These are phyloP conservation scores for Pichia pseudocactophila DNA, from an alignment of 805 yeast genomes.

Conservation along the genomic window DNA sequence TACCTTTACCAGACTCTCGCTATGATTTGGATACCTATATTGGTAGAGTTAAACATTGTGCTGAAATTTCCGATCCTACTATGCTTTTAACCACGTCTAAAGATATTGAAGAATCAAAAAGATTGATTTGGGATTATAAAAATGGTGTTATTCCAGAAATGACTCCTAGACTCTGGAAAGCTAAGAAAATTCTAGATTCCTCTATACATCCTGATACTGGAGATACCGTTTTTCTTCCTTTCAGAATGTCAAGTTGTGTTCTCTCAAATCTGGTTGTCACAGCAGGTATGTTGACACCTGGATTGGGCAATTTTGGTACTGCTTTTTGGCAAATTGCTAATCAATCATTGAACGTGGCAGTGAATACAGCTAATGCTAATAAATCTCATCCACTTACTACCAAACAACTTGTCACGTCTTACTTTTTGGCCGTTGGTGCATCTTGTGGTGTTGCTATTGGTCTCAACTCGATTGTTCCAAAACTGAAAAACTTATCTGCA, in stretches of 20 bases:
- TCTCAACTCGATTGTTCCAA: conserved; percentile 83
- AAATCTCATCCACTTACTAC: conserved; percentile 87
- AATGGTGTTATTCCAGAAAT: conserved; percentile 56
- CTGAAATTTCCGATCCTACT: conserved; percentile 85
- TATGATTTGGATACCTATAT: conserved; percentile 76
- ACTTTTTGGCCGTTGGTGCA: conserved; percentile 83
- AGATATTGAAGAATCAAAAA: conserved; percentile 57
- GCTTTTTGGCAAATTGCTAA: conserved; percentile 97
- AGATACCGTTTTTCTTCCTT: conserved; percentile 84
- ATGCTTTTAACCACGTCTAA: conserved; percentile 67
- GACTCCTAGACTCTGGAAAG: conserved; percentile 81
- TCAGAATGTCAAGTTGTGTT: conserved; percentile 95
- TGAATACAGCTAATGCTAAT: conserved; percentile 92
- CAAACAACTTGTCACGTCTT: conserved; percentile 66
- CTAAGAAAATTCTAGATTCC: conserved; percentile 81
- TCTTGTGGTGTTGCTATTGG: conserved; percentile 96
- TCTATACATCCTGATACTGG: conserved; percentile 97
- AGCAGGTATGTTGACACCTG: conserved; percentile 96
- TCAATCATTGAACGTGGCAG: conserved; percentile 94
- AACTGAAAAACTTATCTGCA: conserved; percentile 61
- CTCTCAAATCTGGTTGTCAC: conserved; percentile 90
- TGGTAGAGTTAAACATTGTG: conserved; percentile 94
- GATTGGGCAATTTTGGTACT: conserved; percentile 82
- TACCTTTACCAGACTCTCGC: conserved; percentile 68
- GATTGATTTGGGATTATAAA: conserved; percentile 60